phyloP scores from a whole-genome alignment of 345 rosid species.

The Aquilaria sinensis region DNA sequence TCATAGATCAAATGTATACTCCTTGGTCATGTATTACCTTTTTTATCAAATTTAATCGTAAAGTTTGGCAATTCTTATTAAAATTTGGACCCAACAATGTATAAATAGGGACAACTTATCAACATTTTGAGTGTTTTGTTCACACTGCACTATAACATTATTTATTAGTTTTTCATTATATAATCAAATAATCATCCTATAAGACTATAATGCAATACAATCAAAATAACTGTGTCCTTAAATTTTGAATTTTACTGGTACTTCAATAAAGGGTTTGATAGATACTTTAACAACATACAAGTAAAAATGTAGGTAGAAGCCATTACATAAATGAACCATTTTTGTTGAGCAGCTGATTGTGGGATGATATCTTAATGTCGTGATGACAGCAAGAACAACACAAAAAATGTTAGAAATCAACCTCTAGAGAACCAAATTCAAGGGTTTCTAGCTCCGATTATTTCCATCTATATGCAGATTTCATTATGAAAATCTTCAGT shows the following conservation, averaged over 20 bases:
- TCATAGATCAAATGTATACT: no score
- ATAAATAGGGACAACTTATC: no score
- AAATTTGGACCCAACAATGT: no score
- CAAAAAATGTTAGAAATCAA: constrained; percentile 38
- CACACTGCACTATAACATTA: no score
- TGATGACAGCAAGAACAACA: constrained; percentile 21
- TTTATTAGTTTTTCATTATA: no score
- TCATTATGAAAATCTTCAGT: constrained; percentile 25
- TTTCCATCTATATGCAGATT: constrained; percentile 24
- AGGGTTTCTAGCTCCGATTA: constrained; percentile 39
- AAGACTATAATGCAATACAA: no score
- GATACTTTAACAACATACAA: constrained; percentile 61
- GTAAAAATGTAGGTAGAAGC: constrained; percentile 8
- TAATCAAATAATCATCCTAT: no score
- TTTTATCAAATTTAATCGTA: no score
- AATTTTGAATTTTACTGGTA: constrained; percentile 21
- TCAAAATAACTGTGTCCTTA: no score
- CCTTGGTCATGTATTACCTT: no score
- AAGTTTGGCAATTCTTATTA: no score
- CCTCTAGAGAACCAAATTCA: constrained; percentile 45
- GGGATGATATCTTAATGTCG: constrained; percentile 47
- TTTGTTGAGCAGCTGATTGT: constrained; percentile 43
- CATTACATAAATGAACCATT: constrained; percentile 48
- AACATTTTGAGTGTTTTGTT: no score
- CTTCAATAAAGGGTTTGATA: constrained; percentile 22